Conservation (phyloP, 306 rosid genomes). For the Corylus heterophylla region DNA sequence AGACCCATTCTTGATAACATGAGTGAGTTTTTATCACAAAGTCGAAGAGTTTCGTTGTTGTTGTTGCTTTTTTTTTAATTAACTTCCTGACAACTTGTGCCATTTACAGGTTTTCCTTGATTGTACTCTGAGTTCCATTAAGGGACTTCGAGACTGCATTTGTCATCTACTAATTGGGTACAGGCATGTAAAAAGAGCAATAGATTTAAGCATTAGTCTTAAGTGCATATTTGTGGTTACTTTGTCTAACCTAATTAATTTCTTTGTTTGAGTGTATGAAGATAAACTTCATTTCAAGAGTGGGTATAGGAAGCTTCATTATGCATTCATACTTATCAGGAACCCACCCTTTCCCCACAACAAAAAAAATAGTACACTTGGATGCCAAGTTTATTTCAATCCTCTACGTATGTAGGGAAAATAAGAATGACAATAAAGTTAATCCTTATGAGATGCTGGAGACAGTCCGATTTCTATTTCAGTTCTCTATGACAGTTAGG, state of each 20-base stretch:
- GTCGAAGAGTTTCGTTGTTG: background rate
- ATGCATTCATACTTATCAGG: background rate
- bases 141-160: background rate
- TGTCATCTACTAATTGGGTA: background rate
- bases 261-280: background rate
- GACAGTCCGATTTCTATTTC: no score
- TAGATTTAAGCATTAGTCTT: background rate
- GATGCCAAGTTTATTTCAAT: background rate
- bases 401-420: background rate
- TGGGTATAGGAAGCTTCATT: background rate
- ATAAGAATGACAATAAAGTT: no score
- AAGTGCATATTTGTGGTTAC: background rate
- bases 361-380: background rate
- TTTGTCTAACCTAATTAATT: background rate
- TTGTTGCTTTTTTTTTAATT: background rate
- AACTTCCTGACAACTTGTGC: background rate
- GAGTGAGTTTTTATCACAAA: background rate
- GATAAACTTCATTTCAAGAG: background rate
- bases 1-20: conserved; percentile 32
- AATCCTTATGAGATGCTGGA: no score
- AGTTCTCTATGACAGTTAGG: background rate
- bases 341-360: no score
- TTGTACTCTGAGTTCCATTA: background rate
- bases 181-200: conserved; percentile 8
- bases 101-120: background rate